Base-by-base conservation (phyloP, 2,329 filamentous ascomycete species). In the Penicillium crustosum region DNA sequence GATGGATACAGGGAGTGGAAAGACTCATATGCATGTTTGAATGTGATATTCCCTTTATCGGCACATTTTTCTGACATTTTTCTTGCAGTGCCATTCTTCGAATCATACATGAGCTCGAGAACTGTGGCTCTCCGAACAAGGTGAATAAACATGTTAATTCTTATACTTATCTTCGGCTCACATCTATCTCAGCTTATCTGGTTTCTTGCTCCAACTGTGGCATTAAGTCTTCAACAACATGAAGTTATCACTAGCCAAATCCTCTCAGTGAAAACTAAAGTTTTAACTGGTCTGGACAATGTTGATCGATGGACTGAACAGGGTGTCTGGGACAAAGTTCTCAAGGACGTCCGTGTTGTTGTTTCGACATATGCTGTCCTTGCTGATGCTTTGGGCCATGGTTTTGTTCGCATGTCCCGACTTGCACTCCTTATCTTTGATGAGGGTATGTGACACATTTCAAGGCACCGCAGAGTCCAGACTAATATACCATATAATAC, bases 1-100 rank as follows among this genome's bases (percentile, higher is more conserved):
- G 88, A 92, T 92, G 89, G 89, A 90, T 61, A 93, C 89, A 0
- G 89, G 89, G 1, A 90, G 84, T 62, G 89, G 89, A 2, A 93
- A 93, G 71, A 92, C 89, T 3, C 86, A 89, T 63, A 83, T 92
- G 88, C 90, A 81, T 75, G 82, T 74, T 47, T 53, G 17, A 23
- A 10, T 15, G 39, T 51, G 19, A 35, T 23, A 49, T 49, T 27
- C 25, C 29, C n/a, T 33, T 39, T 29, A 47, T 23, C 27, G 41
- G 43, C n/a, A 42, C 42, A 23, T 49, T 17, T 12, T 23, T n/a
- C 19, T 59, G 47, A 55, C 38, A 15, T 50, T 35, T 25, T 39
- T 10, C 17, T 6, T 42, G 90, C 87, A 53, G 55, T 42, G 88
- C 89, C 21, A 79, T 90, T 10, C 77, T 90, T 53, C 84, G 89